Base-by-base conservation (phyloP, 805 yeast genomes). In the Vanderwaltozyma tropicalis region DNA sequence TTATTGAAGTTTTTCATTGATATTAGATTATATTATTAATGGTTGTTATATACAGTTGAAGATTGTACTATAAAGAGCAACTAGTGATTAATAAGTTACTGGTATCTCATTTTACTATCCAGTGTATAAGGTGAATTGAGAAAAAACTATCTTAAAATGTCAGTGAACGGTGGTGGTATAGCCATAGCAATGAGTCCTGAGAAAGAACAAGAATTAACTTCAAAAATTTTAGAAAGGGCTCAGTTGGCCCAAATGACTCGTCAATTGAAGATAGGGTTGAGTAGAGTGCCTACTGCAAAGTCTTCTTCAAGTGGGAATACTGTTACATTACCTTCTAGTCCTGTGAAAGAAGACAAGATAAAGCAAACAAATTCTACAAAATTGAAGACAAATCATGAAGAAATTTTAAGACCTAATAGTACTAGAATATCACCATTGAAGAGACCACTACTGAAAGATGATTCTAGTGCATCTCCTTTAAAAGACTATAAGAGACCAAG, bases 221-320 rank as follows among this genome's bases (percentile, higher is more conserved):
- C 47, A 10, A 55, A 49, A 40, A 59, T 59, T 16, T 45, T 59
- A 21, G 52, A 59, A 37, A 40, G 63, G 37, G 63, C 63, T 30
- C 57, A 57, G 38, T 41, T 59, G 38, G 63, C 63, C 13, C 62
- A 56, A 42, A 55, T 57, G 61, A 49, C 61, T 12, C 47, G 63
- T 15, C 56, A 56, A 35, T 47, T 59, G 43, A 57, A 55, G 44
- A 34, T 59, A 35, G 59, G 57, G 6, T 41, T 59, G 18, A 46
- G 58, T 25, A 54, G 51, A 43, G 60, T 57, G 2, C 48, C 56
- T 4, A 48, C 50, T 5, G 42, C 48, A 10, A 48, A 44, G 24
- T 24, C 31, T 8, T 9, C 8, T 26, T 5, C 10, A 5, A 26
- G 6, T 5, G 8, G 14, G 13, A 16, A 29, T 29, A 17, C 5